Percentiles rank a stretch among this genome's conserved stretches.
phyloP scores from a whole-genome alignment of 805 yeast genomes.

The Starmerella potacharoeniae region DNA sequence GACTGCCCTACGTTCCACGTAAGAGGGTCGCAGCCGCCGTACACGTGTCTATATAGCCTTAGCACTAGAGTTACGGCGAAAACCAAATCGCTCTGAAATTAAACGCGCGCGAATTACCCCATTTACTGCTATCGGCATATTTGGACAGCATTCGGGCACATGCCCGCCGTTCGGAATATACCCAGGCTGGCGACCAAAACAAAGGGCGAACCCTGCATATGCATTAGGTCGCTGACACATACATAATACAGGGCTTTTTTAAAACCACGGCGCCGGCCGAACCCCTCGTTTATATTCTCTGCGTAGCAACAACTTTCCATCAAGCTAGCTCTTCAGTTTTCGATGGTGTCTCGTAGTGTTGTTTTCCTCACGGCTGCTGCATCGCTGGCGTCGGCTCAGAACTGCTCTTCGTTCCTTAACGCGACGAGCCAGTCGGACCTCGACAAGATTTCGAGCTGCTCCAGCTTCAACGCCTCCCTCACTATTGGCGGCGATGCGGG shows the following conservation, averaged over 20 bases:
- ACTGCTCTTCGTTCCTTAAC: slow-evolving; percentile 39
- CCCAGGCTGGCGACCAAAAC: slow-evolving; percentile 5
- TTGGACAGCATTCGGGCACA: not conserved
- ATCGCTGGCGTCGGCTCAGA: slow-evolving; percentile 12
- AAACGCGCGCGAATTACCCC: not conserved
- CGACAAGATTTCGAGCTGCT: slow-evolving; percentile 61
- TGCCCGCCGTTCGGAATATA: not conserved
- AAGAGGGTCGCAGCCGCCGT: too few relatives aligned
- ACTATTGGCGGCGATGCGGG: slow-evolving; percentile 55
- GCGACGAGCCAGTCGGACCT: slow-evolving; percentile 74
- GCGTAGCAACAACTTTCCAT: not conserved
- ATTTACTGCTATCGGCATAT: not conserved
- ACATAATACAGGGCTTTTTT: slow-evolving; percentile 7
- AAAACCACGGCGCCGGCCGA: slow-evolving; percentile 11
- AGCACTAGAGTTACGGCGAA: too few relatives aligned
- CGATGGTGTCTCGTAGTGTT: slow-evolving; percentile 14
- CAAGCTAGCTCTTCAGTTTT: not conserved
- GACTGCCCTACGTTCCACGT: not conserved
- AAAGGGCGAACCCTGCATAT: slow-evolving; percentile 15
- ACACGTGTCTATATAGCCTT: too few relatives aligned
- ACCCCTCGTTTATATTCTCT: not conserved
- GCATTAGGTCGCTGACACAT: slow-evolving; percentile 12
- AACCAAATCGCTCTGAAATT: too few relatives aligned
- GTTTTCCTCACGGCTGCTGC: slow-evolving; percentile 17
- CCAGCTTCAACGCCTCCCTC: slow-evolving; percentile 70